Conservation (phyloP, 768 basidiomycete genomes). For the Russula sp. region DNA sequence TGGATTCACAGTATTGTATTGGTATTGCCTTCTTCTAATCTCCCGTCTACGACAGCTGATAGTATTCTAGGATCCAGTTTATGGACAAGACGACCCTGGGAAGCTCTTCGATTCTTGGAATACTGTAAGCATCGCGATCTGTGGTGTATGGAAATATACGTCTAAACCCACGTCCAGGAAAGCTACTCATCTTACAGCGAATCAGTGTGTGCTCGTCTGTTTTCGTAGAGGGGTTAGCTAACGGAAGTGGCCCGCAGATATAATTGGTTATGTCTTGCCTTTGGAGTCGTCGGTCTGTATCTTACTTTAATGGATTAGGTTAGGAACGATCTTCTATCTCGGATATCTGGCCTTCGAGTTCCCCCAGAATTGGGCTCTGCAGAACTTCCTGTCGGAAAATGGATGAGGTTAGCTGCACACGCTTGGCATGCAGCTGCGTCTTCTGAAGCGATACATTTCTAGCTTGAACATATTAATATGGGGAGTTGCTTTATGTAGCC, state of each 20-base stretch:
- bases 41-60: constrained; percentile 11
- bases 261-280: constrained; percentile 49
- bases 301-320: constrained; percentile 41
- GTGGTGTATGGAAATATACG: neutral
- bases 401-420: constrained; percentile 59
- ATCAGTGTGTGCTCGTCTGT: constrained; percentile 47
- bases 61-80: constrained; percentile 58
- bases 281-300: neutral
- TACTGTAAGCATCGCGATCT: constrained; percentile 44
- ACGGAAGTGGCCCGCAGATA: constrained; percentile 44
- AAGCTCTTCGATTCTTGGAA: constrained; percentile 65
- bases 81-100: constrained; percentile 77
- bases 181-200: constrained; percentile 59
- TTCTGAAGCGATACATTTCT: neutral
- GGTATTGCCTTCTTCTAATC: constrained; percentile 37
- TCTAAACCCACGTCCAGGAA: constrained; percentile 40
- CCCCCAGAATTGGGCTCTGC: constrained; percentile 69
- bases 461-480: constrained; percentile 68
- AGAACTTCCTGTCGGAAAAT: constrained; percentile 75
- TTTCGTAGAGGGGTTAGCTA: neutral
- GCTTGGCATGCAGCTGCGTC: neutral
- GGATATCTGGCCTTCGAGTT: constrained; percentile 70
- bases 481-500: constrained; percentile 56
- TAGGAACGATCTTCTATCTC: constrained; percentile 72
- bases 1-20: constrained; percentile 49